Evolutionary conservation across 495 filamentous ascomycete species (phyloP).

Genomic region (Hypoxylon subgilvum): DNA sequence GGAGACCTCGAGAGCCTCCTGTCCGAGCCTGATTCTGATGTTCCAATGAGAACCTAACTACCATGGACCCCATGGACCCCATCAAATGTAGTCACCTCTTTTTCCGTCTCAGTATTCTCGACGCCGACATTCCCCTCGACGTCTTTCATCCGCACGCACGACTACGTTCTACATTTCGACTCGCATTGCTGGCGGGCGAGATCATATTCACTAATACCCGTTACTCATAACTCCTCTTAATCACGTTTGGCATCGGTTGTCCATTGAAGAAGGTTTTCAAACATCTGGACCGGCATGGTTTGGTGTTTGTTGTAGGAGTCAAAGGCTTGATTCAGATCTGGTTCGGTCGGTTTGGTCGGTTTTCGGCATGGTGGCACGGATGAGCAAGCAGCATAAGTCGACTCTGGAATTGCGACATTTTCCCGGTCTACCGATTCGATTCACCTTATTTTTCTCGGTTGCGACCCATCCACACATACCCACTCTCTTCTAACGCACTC

Average conservation of each 20-base stretch:
- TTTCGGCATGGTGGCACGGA: slow-evolving; percentile 6
- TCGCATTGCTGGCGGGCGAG: slow-evolving; percentile 17
- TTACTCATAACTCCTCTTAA: slow-evolving; percentile 25
- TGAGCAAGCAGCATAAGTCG: slow-evolving; percentile 24
- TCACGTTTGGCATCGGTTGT: slow-evolving; percentile 25
- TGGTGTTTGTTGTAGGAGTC: slow-evolving; percentile 38
- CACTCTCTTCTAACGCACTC: too few species aligned
- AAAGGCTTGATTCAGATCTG: slow-evolving; percentile 28
- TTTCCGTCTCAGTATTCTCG: too few species aligned
- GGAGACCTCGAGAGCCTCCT: slow-evolving; percentile 40
- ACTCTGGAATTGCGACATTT: slow-evolving; percentile 25
- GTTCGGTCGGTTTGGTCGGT: slow-evolving; percentile 6
- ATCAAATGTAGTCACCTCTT: too few species aligned
- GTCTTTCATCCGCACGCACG: slow-evolving; percentile 9
- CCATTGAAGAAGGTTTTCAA: slow-evolving; percentile 14
- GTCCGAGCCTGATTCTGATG: slow-evolving; percentile 32
- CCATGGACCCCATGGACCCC: too few species aligned
- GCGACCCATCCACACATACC: too few species aligned
- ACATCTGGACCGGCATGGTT: slow-evolving; percentile 37
- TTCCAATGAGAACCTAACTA: not conserved
- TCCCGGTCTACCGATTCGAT: too few species aligned
- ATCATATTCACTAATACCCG: slow-evolving; percentile 17
- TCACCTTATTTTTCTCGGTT: too few species aligned
- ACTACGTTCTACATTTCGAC: slow-evolving; percentile 19
- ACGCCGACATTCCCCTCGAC: slow-evolving; percentile 23